Conservation (phyloP, 2,329 filamentous ascomycete genomes). For the Monilinia aucupariae region DNA sequence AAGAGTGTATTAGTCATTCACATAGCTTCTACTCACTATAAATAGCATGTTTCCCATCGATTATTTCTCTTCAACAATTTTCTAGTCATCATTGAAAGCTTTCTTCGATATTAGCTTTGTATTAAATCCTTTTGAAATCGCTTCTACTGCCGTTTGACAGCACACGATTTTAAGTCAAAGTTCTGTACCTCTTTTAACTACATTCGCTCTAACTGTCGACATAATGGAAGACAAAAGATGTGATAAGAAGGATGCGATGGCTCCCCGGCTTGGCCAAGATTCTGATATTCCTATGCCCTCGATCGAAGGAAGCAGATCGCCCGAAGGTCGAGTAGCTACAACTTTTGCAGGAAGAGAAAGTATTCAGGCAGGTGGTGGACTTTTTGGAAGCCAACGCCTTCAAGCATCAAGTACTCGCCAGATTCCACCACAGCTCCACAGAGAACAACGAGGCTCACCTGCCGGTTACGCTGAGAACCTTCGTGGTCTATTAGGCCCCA, state of each 20-base stretch:
- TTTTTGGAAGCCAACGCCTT: neutral
- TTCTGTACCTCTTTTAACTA: too few species aligned
- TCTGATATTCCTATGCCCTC: neutral
- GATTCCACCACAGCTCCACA: neutral
- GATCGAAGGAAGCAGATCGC: neutral
- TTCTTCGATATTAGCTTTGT: too few species aligned
- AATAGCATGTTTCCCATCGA: neutral
- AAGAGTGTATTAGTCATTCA: neutral
- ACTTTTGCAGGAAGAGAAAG: neutral
- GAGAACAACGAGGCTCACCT: neutral
- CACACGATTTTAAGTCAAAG: too few species aligned
- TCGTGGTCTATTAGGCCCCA: neutral
- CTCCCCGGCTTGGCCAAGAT: neutral
- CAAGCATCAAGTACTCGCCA: neutral
- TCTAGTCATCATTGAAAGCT: too few species aligned
- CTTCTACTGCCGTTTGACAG: too few species aligned
- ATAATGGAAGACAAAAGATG: neutral
- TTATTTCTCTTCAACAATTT: neutral
- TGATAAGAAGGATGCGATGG: neutral
- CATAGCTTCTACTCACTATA: neutral
- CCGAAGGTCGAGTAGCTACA: rapidly evolving
- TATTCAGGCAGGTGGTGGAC: neutral
- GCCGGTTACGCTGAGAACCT: neutral
- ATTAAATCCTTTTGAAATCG: too few species aligned
- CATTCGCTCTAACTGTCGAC: too few species aligned